Conservation (phyloP, 2,329 filamentous ascomycete genomes). For the Hymenoscyphus scutula region DNA sequence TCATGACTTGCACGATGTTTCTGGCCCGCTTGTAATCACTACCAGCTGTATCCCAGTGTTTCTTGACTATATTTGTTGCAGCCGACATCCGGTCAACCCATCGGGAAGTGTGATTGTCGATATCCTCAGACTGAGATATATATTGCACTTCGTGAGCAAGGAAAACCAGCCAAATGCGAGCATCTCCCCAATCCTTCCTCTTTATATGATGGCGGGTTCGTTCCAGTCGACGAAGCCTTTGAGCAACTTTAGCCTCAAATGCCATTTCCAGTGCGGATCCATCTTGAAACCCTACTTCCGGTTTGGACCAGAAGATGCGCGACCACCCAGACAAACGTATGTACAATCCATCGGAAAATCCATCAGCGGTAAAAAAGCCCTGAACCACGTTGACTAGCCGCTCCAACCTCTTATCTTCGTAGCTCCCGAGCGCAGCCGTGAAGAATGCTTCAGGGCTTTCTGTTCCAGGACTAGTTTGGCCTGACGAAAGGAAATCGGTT, state of each 20-base stretch:
- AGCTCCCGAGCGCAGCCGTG: constrained; percentile 4
- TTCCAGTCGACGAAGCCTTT: background rate
- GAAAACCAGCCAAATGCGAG: constrained; percentile 3
- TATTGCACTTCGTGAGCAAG: constrained; percentile 10
- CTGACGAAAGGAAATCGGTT: constrained; percentile 9
- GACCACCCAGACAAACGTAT: background rate
- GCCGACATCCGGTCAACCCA: background rate
- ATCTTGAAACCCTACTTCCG: background rate
- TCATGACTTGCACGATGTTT: constrained; percentile 8
- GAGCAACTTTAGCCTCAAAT: background rate
- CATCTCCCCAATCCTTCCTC: constrained; percentile 6
- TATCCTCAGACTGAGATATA: constrained; percentile 6
- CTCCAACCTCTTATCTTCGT: constrained; percentile 1
- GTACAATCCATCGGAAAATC: constrained; percentile 1
- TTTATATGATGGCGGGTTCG: background rate
- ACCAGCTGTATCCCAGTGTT: background rate
- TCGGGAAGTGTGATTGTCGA: background rate
- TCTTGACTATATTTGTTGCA: background rate
- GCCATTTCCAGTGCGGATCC: background rate
- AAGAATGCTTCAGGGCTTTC: constrained; percentile 13
- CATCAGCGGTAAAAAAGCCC: constrained; percentile 11
- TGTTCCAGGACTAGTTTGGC: constrained; percentile 6
- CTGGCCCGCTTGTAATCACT: constrained; percentile 1
- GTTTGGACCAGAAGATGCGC: background rate
- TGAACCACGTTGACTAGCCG: constrained; percentile 4